phyloP scores from a whole-genome alignment of 2,329 filamentous ascomycete genomes.

The Thielaviopsis populi region DNA sequence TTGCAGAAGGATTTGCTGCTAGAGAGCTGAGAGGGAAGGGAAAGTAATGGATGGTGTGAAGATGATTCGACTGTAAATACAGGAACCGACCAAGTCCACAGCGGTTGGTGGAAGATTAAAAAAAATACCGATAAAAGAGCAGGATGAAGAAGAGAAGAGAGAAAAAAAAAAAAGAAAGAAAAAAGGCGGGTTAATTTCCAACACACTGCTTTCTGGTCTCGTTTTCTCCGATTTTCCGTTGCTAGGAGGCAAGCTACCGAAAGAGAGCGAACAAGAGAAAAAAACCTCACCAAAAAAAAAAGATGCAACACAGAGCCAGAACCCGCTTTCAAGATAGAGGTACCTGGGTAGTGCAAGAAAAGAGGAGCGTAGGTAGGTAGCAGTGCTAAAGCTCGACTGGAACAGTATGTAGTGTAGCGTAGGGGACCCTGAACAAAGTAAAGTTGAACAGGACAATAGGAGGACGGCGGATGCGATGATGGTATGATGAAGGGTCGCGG shows the following conservation, averaged over 20 bases:
- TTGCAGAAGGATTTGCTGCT: neutral
- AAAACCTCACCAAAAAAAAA: too few species aligned
- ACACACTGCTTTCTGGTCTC: neutral
- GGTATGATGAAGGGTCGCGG: neutral
- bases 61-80: slow-evolving; percentile 4
- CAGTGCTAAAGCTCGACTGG: neutral
- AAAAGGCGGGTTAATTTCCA: neutral
- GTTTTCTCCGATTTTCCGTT: neutral
- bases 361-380: neutral
- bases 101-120: neutral
- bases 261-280: neutral
- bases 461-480: neutral
- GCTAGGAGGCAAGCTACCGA: neutral
- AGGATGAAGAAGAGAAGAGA: neutral
- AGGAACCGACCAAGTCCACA: slow-evolving; percentile 2
- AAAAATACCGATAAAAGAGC: neutral
- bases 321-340: slow-evolving; percentile 1
- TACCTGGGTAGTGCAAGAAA: slow-evolving; percentile 2
- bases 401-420: neutral
- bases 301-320: neutral
- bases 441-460: neutral
- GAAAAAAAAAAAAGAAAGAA: neutral
- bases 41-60: slow-evolving; percentile 2
- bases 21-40: neutral
- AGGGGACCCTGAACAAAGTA: slow-evolving; percentile 1